Conservation (phyloP, 345 rosid genomes). For the Euphorbia peplus region DNA sequence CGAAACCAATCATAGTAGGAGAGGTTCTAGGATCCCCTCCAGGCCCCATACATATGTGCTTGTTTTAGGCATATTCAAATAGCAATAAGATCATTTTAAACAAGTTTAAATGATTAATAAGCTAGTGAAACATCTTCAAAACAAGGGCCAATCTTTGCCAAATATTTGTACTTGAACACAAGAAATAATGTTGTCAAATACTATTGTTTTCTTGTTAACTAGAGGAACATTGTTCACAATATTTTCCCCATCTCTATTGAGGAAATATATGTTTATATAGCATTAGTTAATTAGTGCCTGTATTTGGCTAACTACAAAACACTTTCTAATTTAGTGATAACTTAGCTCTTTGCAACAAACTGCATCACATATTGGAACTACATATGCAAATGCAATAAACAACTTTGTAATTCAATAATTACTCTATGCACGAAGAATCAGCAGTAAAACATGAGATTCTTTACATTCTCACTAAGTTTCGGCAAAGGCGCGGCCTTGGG, state of each 20-base stretch:
- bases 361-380: not conserved
- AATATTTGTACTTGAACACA: not conserved
- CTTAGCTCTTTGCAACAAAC: too few relatives aligned
- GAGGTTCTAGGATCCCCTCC: too few relatives aligned
- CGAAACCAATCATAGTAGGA: too few relatives aligned
- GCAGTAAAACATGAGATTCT: constrained; percentile 93
- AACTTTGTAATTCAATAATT: constrained; percentile 9
- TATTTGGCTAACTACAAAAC: constrained; percentile 2
- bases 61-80: too few relatives aligned
- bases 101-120: too few relatives aligned
- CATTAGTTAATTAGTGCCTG: not conserved
- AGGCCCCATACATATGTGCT: too few relatives aligned
- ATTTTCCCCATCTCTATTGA: not conserved
- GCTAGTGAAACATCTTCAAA: too few relatives aligned
- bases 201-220: not conserved
- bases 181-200: not conserved
- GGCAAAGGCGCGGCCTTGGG: constrained; percentile 79
- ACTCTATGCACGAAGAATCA: constrained; percentile 30
- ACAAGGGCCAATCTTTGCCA: too few relatives aligned
- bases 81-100: too few relatives aligned
- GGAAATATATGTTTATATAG: not conserved
- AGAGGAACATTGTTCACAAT: not conserved
- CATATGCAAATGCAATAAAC: constrained; percentile 1
- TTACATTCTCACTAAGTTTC: constrained; percentile 74
- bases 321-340: not conserved